Evolutionary conservation across 1,284 basidiomycete genomes (phyloP).

Genomic region (Hypsizygus ulmarius): DNA sequence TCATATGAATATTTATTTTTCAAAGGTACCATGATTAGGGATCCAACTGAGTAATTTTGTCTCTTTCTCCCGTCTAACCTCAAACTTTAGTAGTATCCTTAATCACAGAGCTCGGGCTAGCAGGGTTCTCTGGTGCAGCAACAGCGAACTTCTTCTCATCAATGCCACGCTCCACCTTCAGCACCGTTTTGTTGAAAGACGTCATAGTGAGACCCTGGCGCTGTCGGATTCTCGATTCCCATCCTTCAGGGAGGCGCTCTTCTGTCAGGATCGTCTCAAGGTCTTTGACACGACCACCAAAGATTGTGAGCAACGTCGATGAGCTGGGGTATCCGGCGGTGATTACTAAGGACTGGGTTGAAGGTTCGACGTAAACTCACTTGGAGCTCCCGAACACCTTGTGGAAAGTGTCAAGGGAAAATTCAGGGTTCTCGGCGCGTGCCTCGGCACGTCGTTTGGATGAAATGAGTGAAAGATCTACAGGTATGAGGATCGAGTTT

Average conservation of each 20-base stretch:
- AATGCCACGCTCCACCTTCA: constrained; percentile 46
- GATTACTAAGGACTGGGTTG: constrained; percentile 3
- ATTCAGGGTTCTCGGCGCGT: constrained; percentile 51
- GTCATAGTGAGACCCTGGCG: constrained; percentile 58
- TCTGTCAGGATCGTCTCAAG: constrained; percentile 55
- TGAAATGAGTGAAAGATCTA: constrained; percentile 56
- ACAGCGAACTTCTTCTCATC: constrained; percentile 31
- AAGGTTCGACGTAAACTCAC: constrained; percentile 37
- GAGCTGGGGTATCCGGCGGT: constrained; percentile 35
- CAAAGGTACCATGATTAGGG: too few species aligned
- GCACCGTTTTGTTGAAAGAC: constrained; percentile 53
- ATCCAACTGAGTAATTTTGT: too few species aligned
- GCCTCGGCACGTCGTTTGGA: constrained; percentile 60
- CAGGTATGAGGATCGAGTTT: constrained; percentile 43
- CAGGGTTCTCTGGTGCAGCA: background rate
- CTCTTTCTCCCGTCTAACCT: too few species aligned
- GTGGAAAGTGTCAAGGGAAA: constrained; percentile 46
- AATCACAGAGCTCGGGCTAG: background rate
- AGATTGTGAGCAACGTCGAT: constrained; percentile 58
- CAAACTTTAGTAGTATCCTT: background rate
- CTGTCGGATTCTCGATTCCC: constrained; percentile 59
- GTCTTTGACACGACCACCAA: constrained; percentile 60
- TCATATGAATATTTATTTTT: too few species aligned
- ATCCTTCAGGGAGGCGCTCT: constrained; percentile 65
- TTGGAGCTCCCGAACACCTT: constrained; percentile 65